phyloP scores from a whole-genome alignment of 371 early-diverging fungal genomes.

The Cladochytrium tenue region DNA sequence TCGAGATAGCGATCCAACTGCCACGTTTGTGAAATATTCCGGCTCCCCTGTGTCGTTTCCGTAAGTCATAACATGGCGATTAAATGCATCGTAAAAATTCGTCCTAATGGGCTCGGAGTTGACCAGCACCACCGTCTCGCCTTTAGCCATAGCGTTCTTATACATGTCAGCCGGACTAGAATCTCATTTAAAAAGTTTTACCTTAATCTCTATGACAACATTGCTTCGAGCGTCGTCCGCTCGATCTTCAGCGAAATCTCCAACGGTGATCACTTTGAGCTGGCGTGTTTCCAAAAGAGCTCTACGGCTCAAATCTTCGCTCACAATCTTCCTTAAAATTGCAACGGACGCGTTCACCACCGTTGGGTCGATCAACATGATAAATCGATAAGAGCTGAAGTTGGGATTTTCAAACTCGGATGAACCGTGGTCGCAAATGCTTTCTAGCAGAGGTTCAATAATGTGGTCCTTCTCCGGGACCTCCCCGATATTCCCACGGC shows the following conservation, averaged over 20 bases:
- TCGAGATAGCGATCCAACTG: background rate
- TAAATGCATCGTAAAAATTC: background rate
- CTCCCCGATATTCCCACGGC: background rate
- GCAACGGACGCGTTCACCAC: background rate
- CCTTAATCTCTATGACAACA: background rate
- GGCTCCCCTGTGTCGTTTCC: background rate
- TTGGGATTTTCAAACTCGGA: background rate
- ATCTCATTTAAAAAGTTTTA: too few relatives aligned
- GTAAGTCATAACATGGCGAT: background rate
- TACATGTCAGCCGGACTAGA: too few relatives aligned
- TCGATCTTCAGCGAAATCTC: background rate
- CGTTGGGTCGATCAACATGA: background rate
- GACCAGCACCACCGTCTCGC: background rate
- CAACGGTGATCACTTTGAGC: background rate
- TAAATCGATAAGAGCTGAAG: background rate
- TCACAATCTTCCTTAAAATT: background rate
- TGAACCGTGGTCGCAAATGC: background rate
- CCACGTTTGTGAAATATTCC: background rate
- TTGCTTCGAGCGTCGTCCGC: background rate
- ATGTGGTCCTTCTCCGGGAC: background rate
- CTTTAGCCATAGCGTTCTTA: background rate
- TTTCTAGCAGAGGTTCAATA: background rate
- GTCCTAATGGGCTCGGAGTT: background rate
- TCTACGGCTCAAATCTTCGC: too few relatives aligned
- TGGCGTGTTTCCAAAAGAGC: background rate